These are phyloP conservation scores for Dioscorea cayenensis DNA, from an alignment of 116 monocot genomes.

Conservation along the genomic window DNA sequence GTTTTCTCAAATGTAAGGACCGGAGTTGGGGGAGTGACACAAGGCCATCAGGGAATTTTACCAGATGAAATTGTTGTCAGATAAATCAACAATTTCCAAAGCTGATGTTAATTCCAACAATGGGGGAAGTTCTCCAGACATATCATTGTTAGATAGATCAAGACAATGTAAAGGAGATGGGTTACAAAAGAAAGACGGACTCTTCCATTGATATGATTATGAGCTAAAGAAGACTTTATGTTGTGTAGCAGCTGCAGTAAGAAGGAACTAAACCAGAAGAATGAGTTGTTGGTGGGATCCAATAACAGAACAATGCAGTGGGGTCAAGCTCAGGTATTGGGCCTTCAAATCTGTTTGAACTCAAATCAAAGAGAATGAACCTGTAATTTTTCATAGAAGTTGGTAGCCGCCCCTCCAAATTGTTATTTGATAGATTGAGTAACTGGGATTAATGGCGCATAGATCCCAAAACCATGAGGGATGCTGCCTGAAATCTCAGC, in stretches of 20 bases:
- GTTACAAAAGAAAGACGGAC: background rate
- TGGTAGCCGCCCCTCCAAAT: background rate
- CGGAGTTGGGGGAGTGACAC: background rate
- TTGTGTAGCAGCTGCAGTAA: no score
- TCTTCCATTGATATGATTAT: background rate
- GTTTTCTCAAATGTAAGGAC: background rate
- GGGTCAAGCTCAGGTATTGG: background rate
- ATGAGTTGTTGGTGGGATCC: slow-evolving; percentile 2
- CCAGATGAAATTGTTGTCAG: background rate
- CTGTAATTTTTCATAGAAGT: background rate
- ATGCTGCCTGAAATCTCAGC: slow-evolving; percentile 3
- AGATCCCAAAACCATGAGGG: background rate
- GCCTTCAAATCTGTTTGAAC: background rate
- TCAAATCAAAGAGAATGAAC: background rate
- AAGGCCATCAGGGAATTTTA: background rate
- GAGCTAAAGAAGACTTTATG: background rate
- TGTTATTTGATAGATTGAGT: background rate
- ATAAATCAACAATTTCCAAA: background rate
- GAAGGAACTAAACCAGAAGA: background rate
- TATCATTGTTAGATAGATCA: no score
- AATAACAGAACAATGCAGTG: background rate
- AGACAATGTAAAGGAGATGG: background rate
- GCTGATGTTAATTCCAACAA: background rate
- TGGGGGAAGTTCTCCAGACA: background rate
- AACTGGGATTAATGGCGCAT: no score